Conservation (phyloP, 1,284 basidiomycete species). For the Fistulina hepatica region DNA sequence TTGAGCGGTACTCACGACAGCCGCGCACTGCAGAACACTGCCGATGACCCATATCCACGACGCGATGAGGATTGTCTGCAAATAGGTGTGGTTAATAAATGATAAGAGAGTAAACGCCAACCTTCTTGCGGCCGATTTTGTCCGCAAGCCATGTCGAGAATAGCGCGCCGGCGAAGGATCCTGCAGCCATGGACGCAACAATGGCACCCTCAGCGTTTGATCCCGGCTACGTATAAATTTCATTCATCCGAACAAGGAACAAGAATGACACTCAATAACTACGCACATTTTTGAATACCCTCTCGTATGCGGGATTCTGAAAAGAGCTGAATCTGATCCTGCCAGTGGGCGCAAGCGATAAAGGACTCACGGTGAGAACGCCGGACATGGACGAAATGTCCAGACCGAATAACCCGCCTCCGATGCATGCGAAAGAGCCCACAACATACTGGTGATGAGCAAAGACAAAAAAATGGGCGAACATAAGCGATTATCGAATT, state of each 20-base stretch:
- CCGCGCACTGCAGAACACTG: constrained; percentile 54
- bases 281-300: no score
- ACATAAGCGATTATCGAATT: constrained; percentile 1
- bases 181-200: constrained; percentile 69
- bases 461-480: background rate
- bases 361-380: constrained; percentile 47
- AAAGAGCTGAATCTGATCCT: constrained; percentile 1
- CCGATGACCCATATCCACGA: constrained; percentile 76
- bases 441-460: constrained; percentile 41
- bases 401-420: constrained; percentile 66
- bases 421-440: constrained; percentile 72
- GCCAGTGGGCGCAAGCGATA: background rate
- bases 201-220: constrained; percentile 59
- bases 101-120: constrained; percentile 49
- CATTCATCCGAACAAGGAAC: constrained; percentile 5
- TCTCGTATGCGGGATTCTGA: constrained; percentile 48
- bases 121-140: constrained; percentile 52
- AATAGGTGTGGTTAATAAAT: no score
- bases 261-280: background rate
- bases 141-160: constrained; percentile 54
- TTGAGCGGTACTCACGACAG: constrained; percentile 32
- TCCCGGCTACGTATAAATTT: background rate
- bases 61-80: no score
- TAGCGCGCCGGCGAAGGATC: constrained; percentile 54
- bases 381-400: constrained; percentile 77